Conservation (phyloP, 73 alveolate species). For the Paramecium tetraurelia region DNA sequence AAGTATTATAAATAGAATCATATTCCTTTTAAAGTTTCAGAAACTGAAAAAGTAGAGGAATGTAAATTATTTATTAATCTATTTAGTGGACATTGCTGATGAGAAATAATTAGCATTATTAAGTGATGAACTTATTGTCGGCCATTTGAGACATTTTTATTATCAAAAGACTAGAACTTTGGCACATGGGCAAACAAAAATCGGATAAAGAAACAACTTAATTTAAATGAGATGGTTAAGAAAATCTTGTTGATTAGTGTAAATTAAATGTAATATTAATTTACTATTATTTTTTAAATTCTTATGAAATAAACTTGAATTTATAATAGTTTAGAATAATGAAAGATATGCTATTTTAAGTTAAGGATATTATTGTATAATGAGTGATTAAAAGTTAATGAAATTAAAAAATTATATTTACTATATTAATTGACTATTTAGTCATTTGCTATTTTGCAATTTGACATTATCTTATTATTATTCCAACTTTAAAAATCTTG, state of each 20-base stretch:
- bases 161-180: background rate
- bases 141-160: slow-evolving; percentile 10
- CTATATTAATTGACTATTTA: background rate
- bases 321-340: background rate
- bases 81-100: background rate
- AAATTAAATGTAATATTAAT: background rate
- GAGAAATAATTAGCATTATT: background rate
- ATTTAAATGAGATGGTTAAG: slow-evolving; percentile 41
- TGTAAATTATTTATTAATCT: background rate
- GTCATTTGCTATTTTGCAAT: background rate
- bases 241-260: slow-evolving; percentile 30
- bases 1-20: slow-evolving; percentile 10
- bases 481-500: slow-evolving; percentile 84
- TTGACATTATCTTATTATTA: slow-evolving; percentile 51
- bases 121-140: background rate
- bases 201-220: background rate
- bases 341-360: background rate
- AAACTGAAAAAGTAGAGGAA: background rate
- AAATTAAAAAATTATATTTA: background rate
- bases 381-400: background rate
- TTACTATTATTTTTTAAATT: no score
- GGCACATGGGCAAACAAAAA: background rate
- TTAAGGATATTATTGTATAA: background rate
- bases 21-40: background rate
- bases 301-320: no score